Evolutionary conservation across 1,284 basidiomycete species (phyloP).

Genomic region (Naganishia sp.): DNA sequence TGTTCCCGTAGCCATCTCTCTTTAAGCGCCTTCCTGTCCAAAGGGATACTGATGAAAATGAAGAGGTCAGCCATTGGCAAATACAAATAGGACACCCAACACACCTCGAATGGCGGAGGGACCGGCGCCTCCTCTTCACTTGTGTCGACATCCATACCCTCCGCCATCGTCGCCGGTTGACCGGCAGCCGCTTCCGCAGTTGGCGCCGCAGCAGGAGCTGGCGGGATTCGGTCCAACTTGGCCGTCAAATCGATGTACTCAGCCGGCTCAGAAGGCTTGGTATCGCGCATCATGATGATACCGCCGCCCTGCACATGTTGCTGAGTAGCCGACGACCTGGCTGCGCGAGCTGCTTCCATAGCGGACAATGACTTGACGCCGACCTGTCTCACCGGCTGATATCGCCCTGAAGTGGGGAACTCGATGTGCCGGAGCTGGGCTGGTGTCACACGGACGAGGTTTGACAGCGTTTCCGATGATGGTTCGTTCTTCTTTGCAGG

Average conservation of each 20-base stretch:
- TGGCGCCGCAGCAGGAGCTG: conserved; percentile 42
- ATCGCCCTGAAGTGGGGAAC: conserved; percentile 77
- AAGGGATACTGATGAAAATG: conserved; percentile 26
- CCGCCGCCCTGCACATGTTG: conserved; percentile 76
- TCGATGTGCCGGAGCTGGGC: conserved; percentile 80
- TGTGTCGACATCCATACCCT: conserved; percentile 62
- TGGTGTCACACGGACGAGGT: conserved; percentile 91
- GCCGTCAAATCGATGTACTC: conserved; percentile 69
- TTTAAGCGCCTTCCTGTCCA: conserved; percentile 27
- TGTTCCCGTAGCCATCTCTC: neutral
- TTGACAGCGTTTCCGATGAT: conserved; percentile 71
- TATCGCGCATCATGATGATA: conserved; percentile 75
- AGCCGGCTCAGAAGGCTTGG: conserved; percentile 64
- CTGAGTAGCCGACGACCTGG: conserved; percentile 52
- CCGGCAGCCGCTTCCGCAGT: conserved; percentile 43
- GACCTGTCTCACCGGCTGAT: conserved; percentile 79
- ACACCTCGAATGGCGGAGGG: conserved; percentile 59
- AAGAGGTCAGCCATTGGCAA: neutral
- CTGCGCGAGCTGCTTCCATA: conserved; percentile 26
- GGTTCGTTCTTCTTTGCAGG: conserved; percentile 68
- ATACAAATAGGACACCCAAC: neutral
- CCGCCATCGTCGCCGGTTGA: conserved; percentile 41
- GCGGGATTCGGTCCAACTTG: conserved; percentile 53
- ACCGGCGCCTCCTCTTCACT: conserved; percentile 66
- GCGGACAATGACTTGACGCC: conserved; percentile 29